Percentiles rank a stretch among this genome's conserved stretches.
These are phyloP conservation scores for Naganishia randhawae DNA, from an alignment of 768 basidiomycete species.

Conservation along the genomic window DNA sequence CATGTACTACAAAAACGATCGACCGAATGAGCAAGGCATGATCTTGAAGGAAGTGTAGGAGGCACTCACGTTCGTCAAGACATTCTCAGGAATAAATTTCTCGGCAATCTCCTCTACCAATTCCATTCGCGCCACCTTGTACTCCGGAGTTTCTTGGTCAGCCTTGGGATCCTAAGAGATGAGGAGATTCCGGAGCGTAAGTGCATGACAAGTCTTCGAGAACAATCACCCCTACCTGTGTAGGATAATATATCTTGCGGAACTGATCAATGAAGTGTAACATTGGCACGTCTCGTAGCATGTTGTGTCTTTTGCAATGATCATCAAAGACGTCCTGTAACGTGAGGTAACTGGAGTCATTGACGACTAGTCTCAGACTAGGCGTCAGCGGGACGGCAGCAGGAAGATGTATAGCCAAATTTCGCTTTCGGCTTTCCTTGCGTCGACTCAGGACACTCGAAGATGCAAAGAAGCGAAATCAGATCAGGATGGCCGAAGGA, in stretches of 20 bases:
- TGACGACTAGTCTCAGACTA: constrained; percentile 77
- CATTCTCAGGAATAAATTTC: constrained; percentile 85
- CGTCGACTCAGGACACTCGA: constrained; percentile 68
- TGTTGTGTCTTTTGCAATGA: constrained; percentile 69
- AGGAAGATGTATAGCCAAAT: constrained; percentile 85
- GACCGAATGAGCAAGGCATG: constrained; percentile 11
- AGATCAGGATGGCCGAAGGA: background rate
- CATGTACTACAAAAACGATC: constrained; percentile 69
- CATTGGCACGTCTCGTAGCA: constrained; percentile 81
- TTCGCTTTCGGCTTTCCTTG: constrained; percentile 89
- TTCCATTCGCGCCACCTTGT: constrained; percentile 57
- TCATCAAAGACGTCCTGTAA: constrained; percentile 92
- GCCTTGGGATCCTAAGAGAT: constrained; percentile 6
- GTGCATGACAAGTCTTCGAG: background rate
- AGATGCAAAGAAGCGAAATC: constrained; percentile 46
- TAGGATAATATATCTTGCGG: constrained; percentile 48
- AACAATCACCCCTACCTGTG: background rate
- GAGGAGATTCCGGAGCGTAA: background rate
- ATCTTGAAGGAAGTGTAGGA: background rate
- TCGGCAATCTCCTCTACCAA: constrained; percentile 78
- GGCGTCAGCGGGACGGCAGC: constrained; percentile 74
- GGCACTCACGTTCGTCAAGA: constrained; percentile 69
- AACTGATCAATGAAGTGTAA: constrained; percentile 80
- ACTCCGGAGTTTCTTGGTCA: constrained; percentile 55
- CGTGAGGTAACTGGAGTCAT: constrained; percentile 83